Percentiles rank a stretch among this genome's conserved stretches.
These are phyloP conservation scores for Neurospora tetraspora DNA, from an alignment of 495 filamentous ascomycete genomes.

Conservation along the genomic window DNA sequence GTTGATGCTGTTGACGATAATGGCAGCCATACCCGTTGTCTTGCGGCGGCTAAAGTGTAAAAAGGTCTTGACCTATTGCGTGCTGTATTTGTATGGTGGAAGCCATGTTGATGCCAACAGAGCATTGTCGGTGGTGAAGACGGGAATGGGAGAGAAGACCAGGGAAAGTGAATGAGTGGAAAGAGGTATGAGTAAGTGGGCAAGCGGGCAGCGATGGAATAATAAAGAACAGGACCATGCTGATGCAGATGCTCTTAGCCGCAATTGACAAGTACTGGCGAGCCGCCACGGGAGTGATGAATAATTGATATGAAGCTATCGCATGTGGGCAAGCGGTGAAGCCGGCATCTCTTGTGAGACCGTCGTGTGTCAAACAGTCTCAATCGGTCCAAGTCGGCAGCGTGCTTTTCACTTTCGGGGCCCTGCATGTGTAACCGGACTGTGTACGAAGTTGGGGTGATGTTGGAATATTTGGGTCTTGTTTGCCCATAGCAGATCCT, in stretches of 20 bases:
- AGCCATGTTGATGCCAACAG: not conserved
- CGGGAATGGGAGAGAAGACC: not conserved
- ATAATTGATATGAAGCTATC: not conserved
- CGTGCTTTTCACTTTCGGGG: not conserved
- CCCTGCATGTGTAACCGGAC: not conserved
- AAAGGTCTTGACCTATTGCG: not conserved
- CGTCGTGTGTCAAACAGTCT: not conserved
- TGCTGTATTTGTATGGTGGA: not conserved
- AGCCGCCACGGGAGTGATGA: not conserved
- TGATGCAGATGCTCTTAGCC: not conserved
- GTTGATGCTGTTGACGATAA: not conserved
- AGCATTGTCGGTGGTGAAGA: not conserved
- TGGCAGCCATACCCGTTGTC: not conserved
- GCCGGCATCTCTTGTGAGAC: not conserved
- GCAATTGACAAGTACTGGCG: not conserved
- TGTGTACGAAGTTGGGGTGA: not conserved
- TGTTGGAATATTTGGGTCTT: not conserved
- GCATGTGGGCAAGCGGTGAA: not conserved
- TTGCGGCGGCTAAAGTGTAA: not conserved
- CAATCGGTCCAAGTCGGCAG: not conserved
- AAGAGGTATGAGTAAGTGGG: not conserved
- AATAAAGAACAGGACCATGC: not conserved
- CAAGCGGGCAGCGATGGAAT: not conserved
- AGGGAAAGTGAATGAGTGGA: not conserved
- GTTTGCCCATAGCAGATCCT: not conserved